Conservation (phyloP, 768 basidiomycete species). For the Suillus ampliporus region DNA sequence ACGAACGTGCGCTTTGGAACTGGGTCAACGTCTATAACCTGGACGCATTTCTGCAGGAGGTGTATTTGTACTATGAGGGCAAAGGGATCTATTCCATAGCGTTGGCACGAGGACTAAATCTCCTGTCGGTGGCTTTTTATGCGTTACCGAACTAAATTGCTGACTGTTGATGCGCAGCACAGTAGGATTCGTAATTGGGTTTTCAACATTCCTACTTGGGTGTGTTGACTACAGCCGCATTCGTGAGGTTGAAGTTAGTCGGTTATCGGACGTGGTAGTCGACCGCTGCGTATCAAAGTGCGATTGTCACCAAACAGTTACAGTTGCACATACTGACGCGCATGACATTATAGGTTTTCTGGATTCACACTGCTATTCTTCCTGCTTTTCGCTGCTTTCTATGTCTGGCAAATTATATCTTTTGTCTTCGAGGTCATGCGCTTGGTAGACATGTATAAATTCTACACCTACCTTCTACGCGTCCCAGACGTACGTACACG, state of each 20-base stretch:
- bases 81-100: slow-evolving; percentile 97
- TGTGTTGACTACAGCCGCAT: slow-evolving; percentile 93
- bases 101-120: slow-evolving; percentile 87
- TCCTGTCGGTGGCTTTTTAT: slow-evolving; percentile 70
- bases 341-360: slow-evolving; percentile 62
- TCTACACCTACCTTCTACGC: slow-evolving; percentile 92
- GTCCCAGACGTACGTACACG: slow-evolving; percentile 82
- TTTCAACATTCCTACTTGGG: slow-evolving; percentile 94
- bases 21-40: slow-evolving; percentile 99
- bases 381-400: slow-evolving; percentile 84
- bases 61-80: slow-evolving; percentile 95
- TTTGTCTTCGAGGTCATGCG: slow-evolving; percentile 78
- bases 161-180: slow-evolving; percentile 64
- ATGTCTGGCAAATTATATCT: slow-evolving; percentile 83
- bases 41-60: slow-evolving; percentile 93
- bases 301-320: slow-evolving; percentile 25
- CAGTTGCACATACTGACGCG: slow-evolving; percentile 21
- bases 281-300: slow-evolving; percentile 85
- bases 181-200: slow-evolving; percentile 96
- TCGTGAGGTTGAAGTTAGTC: slow-evolving; percentile 65
- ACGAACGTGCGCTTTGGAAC: slow-evolving; percentile 94
- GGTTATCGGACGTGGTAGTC: slow-evolving; percentile 83
- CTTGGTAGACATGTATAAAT: slow-evolving; percentile 93
- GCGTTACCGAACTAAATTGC: slow-evolving; percentile 21
- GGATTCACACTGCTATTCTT: slow-evolving; percentile 87